Conservation (phyloP, 176 grass and related monocot genomes). For the Phyllostachys edulis region DNA sequence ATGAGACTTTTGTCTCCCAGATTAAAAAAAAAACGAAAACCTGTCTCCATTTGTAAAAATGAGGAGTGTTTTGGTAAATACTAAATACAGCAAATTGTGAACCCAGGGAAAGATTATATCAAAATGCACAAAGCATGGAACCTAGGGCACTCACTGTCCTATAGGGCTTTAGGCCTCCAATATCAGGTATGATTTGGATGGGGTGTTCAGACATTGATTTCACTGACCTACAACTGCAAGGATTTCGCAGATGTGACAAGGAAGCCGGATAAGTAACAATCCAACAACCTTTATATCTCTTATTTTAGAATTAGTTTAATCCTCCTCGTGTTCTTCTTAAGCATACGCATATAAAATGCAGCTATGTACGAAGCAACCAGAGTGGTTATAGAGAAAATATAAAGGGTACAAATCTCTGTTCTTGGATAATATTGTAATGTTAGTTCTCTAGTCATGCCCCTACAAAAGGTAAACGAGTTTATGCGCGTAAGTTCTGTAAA, state of each 20-base stretch:
- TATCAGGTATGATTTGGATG: not conserved
- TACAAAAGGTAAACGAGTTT: not conserved
- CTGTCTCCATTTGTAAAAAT: not conserved
- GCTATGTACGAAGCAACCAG: not conserved
- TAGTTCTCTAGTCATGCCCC: not conserved
- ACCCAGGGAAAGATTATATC: not conserved
- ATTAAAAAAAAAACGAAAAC: not conserved
- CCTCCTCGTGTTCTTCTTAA: not conserved
- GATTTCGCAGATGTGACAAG: not conserved
- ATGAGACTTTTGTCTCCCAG: no score
- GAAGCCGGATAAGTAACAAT: not conserved
- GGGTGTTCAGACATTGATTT: not conserved
- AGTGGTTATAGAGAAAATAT: not conserved
- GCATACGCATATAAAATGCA: not conserved
- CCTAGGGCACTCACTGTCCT: not conserved
- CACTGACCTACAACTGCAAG: not conserved
- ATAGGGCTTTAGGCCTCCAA: not conserved
- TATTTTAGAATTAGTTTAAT: not conserved
- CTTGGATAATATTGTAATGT: not conserved
- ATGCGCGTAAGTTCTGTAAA: not conserved
- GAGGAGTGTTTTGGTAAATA: not conserved
- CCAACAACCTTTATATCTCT: not conserved
- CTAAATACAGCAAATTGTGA: not conserved
- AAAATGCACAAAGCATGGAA: not conserved
- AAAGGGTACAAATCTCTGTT: not conserved